Percentiles rank a stretch among this genome's conserved stretches.
Conservation (phyloP, 805 yeast species). For the Metschnikowia shivogae region DNA sequence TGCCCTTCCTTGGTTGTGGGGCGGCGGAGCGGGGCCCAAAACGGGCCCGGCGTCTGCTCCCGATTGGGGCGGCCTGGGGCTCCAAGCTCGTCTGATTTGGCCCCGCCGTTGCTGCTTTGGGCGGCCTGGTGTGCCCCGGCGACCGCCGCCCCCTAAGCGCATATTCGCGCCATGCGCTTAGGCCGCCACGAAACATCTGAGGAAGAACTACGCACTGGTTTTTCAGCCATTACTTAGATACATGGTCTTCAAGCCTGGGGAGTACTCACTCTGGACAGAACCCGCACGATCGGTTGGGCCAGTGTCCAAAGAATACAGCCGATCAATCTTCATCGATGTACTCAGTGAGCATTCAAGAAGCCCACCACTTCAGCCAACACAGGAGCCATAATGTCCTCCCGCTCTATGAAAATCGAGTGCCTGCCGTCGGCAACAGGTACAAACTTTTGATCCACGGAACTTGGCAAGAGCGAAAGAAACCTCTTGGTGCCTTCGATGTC, state of each 20-base stretch:
- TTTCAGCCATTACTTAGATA: no score
- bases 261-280: no score
- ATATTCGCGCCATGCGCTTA: conserved; percentile 1
- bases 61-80: no score
- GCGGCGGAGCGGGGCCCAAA: no score
- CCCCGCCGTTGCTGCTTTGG: not conserved
- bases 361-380: conserved; percentile 35
- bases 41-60: no score
- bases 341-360: conserved; percentile 23
- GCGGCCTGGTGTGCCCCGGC: not conserved
- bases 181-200: no score
- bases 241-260: no score
- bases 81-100: not conserved
- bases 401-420: conserved; percentile 47
- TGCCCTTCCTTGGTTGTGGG: not conserved
- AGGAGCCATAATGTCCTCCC: conserved; percentile 34
- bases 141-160: not conserved
- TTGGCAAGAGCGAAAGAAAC: conserved; percentile 35
- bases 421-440: conserved; percentile 31
- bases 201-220: no score
- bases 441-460: conserved; percentile 30
- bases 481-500: conserved; percentile 44
- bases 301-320: no score
- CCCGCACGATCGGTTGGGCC: no score
- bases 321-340: not conserved